phyloP scores from a whole-genome alignment of 345 rosid species.

The Syzygium oleosum region DNA sequence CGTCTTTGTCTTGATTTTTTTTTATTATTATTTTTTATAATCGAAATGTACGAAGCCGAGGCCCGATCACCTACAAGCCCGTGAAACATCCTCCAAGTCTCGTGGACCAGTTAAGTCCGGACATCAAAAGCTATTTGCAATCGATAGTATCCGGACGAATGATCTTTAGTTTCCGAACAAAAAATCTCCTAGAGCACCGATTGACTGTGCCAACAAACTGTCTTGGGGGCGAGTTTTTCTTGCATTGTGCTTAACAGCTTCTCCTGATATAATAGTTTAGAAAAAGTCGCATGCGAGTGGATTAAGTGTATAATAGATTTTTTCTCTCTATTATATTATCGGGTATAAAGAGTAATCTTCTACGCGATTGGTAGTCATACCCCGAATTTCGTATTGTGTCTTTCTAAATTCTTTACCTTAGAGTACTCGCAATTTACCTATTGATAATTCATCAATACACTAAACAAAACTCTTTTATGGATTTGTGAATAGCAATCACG shows the following conservation, averaged over 20 bases:
- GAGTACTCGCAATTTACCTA: background rate
- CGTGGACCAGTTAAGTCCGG: background rate
- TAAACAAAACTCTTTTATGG: too few species aligned
- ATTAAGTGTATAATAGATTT: too few species aligned
- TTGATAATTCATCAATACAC: background rate
- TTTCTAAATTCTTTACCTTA: background rate
- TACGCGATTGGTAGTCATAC: background rate
- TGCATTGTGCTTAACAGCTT: too few species aligned
- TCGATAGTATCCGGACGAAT: too few species aligned
- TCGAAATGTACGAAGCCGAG: background rate
- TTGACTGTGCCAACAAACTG: too few species aligned
- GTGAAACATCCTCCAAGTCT: background rate
- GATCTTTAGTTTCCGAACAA: background rate
- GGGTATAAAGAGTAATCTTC: too few species aligned
- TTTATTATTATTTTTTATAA: background rate
- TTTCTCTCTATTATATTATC: too few species aligned
- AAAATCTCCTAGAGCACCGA: background rate
- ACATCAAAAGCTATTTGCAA: background rate
- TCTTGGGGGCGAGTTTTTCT: too few species aligned
- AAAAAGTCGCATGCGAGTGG: too few species aligned
- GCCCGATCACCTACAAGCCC: background rate
- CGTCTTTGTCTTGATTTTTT: background rate
- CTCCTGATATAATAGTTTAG: too few species aligned
- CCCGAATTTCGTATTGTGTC: rapidly evolving
- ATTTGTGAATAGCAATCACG: too few species aligned